A percentile compares a stretch with the other conserved stretches of the same genome.
Evolutionary conservation across 164 flowering plant genomes (phyloP).

Genomic region (Magnolia officinalis): DNA sequence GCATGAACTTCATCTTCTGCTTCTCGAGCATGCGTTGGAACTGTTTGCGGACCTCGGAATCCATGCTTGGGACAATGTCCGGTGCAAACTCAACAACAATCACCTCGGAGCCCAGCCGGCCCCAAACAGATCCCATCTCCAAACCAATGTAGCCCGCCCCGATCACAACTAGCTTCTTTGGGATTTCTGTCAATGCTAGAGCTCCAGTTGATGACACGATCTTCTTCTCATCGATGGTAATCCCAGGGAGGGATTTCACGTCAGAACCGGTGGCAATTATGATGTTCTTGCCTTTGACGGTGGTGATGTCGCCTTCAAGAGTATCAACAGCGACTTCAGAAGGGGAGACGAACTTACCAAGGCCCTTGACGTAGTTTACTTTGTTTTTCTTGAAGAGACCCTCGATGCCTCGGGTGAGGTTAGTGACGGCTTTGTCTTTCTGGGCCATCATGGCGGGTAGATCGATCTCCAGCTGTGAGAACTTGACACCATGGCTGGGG

Average conservation of each 20-base stretch:
- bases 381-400: slow-evolving; percentile 95
- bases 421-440: slow-evolving; percentile 79
- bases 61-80: slow-evolving; percentile 88
- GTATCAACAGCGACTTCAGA: slow-evolving; percentile 82
- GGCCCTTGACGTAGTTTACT: slow-evolving; percentile 84
- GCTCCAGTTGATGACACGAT: slow-evolving; percentile 97
- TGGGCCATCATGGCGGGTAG: slow-evolving; percentile 89
- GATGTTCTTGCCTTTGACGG: slow-evolving; percentile 78
- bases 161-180: slow-evolving; percentile 81
- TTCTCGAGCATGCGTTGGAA: slow-evolving; percentile 85
- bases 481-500: slow-evolving; percentile 79
- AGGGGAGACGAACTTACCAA: slow-evolving; percentile 79
- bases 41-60: slow-evolving; percentile 72
- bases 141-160: slow-evolving; percentile 94
- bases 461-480: slow-evolving; percentile 73
- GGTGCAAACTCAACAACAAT: slow-evolving; percentile 85
- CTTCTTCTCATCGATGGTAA: slow-evolving; percentile 81
- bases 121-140: slow-evolving; percentile 96
- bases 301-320: slow-evolving; percentile 59
- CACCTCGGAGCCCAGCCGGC: slow-evolving; percentile 81
- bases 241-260: slow-evolving; percentile 79
- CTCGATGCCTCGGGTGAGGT: slow-evolving; percentile 78
- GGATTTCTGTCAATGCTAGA: slow-evolving; percentile 62
- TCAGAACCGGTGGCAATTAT: slow-evolving; percentile 95
- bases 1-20: slow-evolving; percentile 84